These are phyloP conservation scores for Lentinula edodes DNA, from an alignment of 768 basidiomycete genomes.

Conservation along the genomic window DNA sequence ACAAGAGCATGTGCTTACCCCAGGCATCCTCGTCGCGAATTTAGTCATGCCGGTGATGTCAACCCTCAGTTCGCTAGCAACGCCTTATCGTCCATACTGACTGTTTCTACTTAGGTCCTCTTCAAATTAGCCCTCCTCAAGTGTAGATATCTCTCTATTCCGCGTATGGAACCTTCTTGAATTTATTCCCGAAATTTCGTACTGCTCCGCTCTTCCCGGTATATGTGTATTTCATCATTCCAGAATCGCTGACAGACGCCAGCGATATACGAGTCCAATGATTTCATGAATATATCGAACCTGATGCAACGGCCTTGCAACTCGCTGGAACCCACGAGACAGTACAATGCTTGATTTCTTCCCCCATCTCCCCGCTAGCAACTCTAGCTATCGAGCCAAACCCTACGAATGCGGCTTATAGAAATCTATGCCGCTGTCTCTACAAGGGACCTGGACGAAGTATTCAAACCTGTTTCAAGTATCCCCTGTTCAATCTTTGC, in stretches of 20 bases:
- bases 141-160: background rate
- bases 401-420: background rate
- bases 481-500: background rate
- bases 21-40: background rate
- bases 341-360: too few relatives aligned
- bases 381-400: background rate
- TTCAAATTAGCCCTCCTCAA: background rate
- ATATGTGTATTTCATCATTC: background rate
- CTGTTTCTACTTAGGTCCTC: background rate
- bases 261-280: background rate
- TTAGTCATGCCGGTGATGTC: background rate
- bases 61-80: background rate
- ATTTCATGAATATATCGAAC: background rate
- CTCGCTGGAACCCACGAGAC: background rate
- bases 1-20: conserved; percentile 1
- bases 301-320: background rate
- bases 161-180: too few relatives aligned
- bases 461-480: background rate
- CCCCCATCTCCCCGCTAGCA: background rate
- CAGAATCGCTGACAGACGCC: background rate
- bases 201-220: background rate
- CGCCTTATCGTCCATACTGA: background rate
- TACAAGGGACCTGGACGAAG: too few relatives aligned
- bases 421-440: too few relatives aligned
- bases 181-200: too few relatives aligned